Conservation (phyloP, 108 stramenopile genomes). For the Cyclotella choctawhatcheeana region DNA sequence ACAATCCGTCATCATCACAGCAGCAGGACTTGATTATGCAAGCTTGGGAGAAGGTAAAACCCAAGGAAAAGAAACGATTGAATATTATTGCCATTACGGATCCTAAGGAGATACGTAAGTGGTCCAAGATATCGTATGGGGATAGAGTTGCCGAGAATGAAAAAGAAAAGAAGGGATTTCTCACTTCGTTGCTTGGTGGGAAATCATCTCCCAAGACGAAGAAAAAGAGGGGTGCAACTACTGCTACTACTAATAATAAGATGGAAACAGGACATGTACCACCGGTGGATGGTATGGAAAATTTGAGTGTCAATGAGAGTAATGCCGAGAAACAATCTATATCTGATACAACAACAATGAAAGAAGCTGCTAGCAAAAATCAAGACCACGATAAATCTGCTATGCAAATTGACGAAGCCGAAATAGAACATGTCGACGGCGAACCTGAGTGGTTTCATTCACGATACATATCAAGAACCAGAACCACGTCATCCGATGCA, state of each 20-base stretch:
- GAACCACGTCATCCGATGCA: conserved; percentile 26
- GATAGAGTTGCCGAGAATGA: conserved; percentile 33
- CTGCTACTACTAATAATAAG: too few species aligned
- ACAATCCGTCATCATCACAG: conserved; percentile 37
- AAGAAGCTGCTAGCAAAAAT: neutral
- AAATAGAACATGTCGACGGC: conserved; percentile 23
- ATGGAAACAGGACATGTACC: neutral
- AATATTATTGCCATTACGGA: conserved; percentile 56
- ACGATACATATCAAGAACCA: conserved; percentile 19
- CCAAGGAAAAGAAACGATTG: conserved; percentile 54
- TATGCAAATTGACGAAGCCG: conserved; percentile 4
- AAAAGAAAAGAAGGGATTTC: conserved; percentile 38
- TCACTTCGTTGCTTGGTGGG: conserved; percentile 18
- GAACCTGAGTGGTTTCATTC: conserved; percentile 49
- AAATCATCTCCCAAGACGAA: conserved; percentile 12
- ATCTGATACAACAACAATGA: neutral
- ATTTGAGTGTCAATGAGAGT: neutral
- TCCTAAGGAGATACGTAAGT: conserved; percentile 56
- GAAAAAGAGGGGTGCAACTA: too few species aligned
- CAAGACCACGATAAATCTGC: neutral
- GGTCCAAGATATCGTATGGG: conserved; percentile 55
- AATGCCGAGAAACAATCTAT: neutral
- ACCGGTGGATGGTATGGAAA: neutral
- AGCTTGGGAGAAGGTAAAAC: conserved; percentile 56
- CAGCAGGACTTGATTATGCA: conserved; percentile 48